Evolutionary conservation across 2,329 filamentous ascomycete genomes (phyloP).

Genomic region (Trichoderma sp.): DNA sequence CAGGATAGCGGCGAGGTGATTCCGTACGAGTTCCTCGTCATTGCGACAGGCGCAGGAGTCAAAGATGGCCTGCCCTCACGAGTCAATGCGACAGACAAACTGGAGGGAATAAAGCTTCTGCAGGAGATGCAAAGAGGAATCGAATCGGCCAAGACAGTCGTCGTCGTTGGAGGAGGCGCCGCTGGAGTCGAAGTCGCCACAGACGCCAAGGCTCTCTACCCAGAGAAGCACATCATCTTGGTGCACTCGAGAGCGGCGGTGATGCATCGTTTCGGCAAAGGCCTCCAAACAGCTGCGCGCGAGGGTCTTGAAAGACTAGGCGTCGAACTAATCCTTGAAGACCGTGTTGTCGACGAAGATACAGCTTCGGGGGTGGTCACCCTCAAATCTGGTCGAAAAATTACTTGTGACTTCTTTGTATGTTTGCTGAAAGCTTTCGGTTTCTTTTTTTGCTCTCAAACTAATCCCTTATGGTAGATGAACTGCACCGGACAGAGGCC

Average conservation of each 20-base stretch:
- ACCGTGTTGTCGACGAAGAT: constrained; percentile 42
- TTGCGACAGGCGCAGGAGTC: constrained; percentile 54
- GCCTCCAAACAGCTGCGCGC: constrained; percentile 38
- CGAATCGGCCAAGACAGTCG: constrained; percentile 40
- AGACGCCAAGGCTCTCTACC: constrained; percentile 55
- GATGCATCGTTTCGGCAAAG: constrained; percentile 50
- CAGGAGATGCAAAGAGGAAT: constrained; percentile 46
- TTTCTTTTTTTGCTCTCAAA: not conserved
- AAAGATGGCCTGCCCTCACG: constrained; percentile 46
- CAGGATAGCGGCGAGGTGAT: constrained; percentile 42
- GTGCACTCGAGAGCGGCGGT: constrained; percentile 55
- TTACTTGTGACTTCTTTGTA: constrained; percentile 52
- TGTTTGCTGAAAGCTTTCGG: constrained; percentile 13
- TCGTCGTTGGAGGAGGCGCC: constrained; percentile 57
- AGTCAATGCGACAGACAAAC: constrained; percentile 41
- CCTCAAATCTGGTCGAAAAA: constrained; percentile 42
- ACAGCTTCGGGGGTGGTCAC: constrained; percentile 39
- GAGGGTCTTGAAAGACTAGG: constrained; percentile 45
- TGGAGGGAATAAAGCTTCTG: constrained; percentile 42
- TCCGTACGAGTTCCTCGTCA: constrained; percentile 52
- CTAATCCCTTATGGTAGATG: constrained; percentile 38
- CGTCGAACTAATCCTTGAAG: constrained; percentile 49
- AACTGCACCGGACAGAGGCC: constrained; percentile 59
- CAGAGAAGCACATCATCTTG: constrained; percentile 53
- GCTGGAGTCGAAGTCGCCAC: constrained; percentile 60